Conservation (phyloP, 2,329 filamentous ascomycete species). For the Elsinoe fawcettii region DNA sequence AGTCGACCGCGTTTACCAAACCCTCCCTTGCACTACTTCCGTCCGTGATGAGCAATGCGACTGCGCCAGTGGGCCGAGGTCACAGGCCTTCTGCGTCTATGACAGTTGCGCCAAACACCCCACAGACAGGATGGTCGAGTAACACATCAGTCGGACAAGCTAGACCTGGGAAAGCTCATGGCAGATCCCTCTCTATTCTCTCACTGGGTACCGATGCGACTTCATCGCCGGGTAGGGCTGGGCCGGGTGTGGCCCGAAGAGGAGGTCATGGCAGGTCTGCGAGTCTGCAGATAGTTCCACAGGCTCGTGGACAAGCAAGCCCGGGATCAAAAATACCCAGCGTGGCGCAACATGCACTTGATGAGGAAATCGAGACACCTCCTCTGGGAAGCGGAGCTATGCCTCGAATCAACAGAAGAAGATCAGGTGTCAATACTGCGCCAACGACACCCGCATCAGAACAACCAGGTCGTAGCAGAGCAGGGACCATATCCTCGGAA, state of each 20-base stretch:
- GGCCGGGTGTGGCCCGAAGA: slow-evolving; percentile 27
- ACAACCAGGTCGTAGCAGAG: slow-evolving; percentile 3
- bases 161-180: slow-evolving; percentile 41
- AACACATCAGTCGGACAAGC: slow-evolving; percentile 26
- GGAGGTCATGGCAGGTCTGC: slow-evolving; percentile 69
- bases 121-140: slow-evolving; percentile 23
- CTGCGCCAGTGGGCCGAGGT: slow-evolving; percentile 31
- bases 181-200: slow-evolving; percentile 43
- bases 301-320: slow-evolving; percentile 1
- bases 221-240: slow-evolving; percentile 6
- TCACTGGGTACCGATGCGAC: slow-evolving; percentile 38
- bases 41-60: slow-evolving; percentile 16
- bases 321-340: not conserved
- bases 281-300: slow-evolving; percentile 63
- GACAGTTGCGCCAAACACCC: slow-evolving; percentile 27
- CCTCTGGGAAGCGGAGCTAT: slow-evolving; percentile 21
- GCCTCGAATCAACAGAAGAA: slow-evolving; percentile 24
- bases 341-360: slow-evolving; percentile 35
- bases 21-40: slow-evolving; percentile 23
- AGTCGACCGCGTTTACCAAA: slow-evolving; percentile 25
- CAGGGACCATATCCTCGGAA: slow-evolving; percentile 1
- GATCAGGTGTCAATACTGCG: slow-evolving; percentile 22
- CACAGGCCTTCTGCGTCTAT: slow-evolving; percentile 64
- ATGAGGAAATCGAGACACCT: slow-evolving; percentile 34
- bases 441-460: slow-evolving; percentile 17